These are phyloP conservation scores for Ensete glaucum DNA, from an alignment of 176 grass and related monocot genomes.

Conservation along the genomic window DNA sequence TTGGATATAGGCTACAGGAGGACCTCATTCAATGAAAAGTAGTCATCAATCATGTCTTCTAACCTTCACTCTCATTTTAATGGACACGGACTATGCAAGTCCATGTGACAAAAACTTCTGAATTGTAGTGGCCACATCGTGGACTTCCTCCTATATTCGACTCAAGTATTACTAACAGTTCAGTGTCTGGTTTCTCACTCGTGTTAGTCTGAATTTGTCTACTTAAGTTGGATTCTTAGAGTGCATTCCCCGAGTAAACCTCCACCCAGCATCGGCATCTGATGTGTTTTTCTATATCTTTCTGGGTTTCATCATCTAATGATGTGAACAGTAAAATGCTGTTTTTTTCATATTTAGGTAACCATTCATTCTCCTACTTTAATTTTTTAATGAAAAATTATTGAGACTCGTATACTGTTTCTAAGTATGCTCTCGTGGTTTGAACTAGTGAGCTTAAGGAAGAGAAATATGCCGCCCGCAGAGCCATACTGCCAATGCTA, in stretches of 20 bases:
- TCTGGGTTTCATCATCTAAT: not conserved
- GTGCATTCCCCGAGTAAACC: no score
- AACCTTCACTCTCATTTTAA: no score
- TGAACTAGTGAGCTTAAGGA: conserved; percentile 63
- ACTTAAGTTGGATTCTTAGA: not conserved
- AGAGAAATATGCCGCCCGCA: conserved; percentile 94
- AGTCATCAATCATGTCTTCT: no score
- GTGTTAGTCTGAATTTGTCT: not conserved
- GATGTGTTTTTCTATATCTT: not conserved
- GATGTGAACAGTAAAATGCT: not conserved
- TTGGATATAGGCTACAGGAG: no score
- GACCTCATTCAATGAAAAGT: no score
- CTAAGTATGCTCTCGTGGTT: conserved; percentile 14
- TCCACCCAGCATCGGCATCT: not conserved
- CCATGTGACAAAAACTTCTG: no score
- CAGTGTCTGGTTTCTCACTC: not conserved
- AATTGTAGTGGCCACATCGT: not conserved
- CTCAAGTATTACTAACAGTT: not conserved
- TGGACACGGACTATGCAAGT: no score
- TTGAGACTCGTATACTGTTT: not conserved
- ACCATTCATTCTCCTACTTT: not conserved
- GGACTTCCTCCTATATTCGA: not conserved
- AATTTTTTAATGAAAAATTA: not conserved
- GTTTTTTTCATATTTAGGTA: no score
- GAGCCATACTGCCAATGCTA: conserved; percentile 77